Base-by-base conservation (phyloP, 2,329 filamentous ascomycete genomes). In the Penicillium hesseltinei region DNA sequence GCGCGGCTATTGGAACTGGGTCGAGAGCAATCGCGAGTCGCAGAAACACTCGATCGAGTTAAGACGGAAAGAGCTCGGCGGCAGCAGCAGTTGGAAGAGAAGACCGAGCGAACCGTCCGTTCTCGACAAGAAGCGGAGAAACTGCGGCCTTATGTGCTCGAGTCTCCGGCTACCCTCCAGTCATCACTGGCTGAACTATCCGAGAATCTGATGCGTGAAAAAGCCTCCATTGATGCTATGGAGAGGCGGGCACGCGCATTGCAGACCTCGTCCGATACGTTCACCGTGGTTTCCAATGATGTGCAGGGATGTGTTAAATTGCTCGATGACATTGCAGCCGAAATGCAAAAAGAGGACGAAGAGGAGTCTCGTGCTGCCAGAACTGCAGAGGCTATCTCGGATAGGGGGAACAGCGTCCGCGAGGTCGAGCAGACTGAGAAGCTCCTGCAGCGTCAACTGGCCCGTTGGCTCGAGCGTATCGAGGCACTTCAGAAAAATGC, bases 251-350 rank as follows among this genome's bases (percentile, higher is more conserved):
- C 90, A n/a, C 84, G 94, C 59, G 93, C 92, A 0, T 80, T 99
- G 23, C 92, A 97, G 70, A 97, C 93, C 1, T 96, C 91, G 8
- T 87, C 88, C 3, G 93, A 97, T 73, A 93, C 92, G 0, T 97
- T 97, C 71, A 82, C 84, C 4, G 87, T 95, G 0, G 91, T 97
- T 0, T 82, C 88, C 9, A 85, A 88, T 11, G 94, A 99, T 69
- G 91, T 99, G 17, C 87, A 90, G 8, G 88, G 89, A 2, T 95
- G 92, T 70, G 92, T 92, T 68, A 93, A 93, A 69, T 82, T 97
- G 13, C 84, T 97, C 4, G 91, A 94, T 54, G 93, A 97, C 66
- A 90, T 97, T 21, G 83, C 89, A 3, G 78, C 80, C n/a, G 94
- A 97, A 72, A 77, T 99, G 5, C 80, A 86, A 45, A 95, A 93